Percentiles rank a stretch among this genome's conserved stretches.
phyloP scores from a whole-genome alignment of 257 asterid genomes.

The Gentiana straminea region DNA sequence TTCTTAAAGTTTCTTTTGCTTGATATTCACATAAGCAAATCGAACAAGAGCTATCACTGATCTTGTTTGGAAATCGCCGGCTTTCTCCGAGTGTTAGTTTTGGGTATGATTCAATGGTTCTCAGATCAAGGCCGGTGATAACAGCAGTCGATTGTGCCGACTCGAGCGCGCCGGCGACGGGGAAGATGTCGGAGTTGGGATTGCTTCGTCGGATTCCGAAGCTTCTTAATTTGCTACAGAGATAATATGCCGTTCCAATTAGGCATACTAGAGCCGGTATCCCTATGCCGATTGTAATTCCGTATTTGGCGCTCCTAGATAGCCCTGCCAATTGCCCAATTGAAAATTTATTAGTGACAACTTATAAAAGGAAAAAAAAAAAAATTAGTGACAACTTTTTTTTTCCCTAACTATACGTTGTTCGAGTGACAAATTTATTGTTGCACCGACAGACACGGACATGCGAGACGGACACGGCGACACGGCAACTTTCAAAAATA shows the following conservation, averaged over 20 bases:
- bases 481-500: too few relatives aligned
- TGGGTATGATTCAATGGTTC: constrained; percentile 69
- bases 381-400: too few relatives aligned
- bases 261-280: constrained; percentile 58
- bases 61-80: constrained; percentile 41
- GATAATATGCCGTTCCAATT: constrained; percentile 38
- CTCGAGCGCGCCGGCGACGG: background rate
- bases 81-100: constrained; percentile 61
- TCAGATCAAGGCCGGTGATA: constrained; percentile 42
- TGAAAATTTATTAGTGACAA: background rate
- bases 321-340: constrained; percentile 29
- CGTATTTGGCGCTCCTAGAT: constrained; percentile 62
- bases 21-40: constrained; percentile 66
- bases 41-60: constrained; percentile 48
- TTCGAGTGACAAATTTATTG: too few relatives aligned
- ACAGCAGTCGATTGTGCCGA: constrained; percentile 17
- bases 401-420: too few relatives aligned
- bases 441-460: too few relatives aligned
- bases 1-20: constrained; percentile 53
- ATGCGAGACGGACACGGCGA: too few relatives aligned
- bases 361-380: too few relatives aligned
- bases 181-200: too few relatives aligned
- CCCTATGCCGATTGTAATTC: constrained; percentile 57
- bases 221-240: constrained; percentile 23
- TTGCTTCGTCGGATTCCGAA: constrained; percentile 8